These are phyloP conservation scores for Talaromyces ruber DNA, from an alignment of 495 filamentous ascomycete genomes.

Conservation along the genomic window DNA sequence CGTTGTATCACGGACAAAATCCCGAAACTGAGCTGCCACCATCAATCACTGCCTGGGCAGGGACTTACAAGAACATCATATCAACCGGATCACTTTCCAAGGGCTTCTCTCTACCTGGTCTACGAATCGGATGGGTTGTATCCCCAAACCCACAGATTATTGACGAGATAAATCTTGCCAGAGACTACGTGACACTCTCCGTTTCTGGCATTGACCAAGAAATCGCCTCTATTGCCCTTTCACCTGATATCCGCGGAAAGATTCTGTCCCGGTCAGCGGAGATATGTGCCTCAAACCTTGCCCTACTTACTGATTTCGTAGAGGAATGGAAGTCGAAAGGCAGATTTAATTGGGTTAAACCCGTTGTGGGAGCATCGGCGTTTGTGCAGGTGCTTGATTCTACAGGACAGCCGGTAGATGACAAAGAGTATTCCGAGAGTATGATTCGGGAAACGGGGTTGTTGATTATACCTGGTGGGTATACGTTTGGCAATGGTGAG, in stretches of 20 bases:
- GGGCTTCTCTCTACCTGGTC: slow-evolving; percentile 62
- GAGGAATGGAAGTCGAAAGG: neutral
- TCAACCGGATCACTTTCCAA: slow-evolving; percentile 69
- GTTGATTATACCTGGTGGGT: neutral
- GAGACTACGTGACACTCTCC: slow-evolving; percentile 67
- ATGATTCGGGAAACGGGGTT: neutral
- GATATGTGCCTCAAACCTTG: neutral
- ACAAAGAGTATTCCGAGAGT: neutral
- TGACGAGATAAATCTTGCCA: slow-evolving; percentile 42
- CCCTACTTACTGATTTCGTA: neutral
- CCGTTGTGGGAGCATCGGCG: neutral
- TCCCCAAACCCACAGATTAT: slow-evolving; percentile 46
- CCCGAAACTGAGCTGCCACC: slow-evolving; percentile 42
- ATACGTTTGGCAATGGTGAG: neutral
- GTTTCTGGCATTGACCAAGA: slow-evolving; percentile 63
- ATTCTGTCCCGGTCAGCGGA: neutral
- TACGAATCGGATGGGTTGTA: slow-evolving; percentile 65
- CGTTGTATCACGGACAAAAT: slow-evolving; percentile 56
- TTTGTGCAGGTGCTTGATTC: neutral
- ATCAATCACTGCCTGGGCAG: slow-evolving; percentile 49
- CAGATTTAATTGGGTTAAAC: neutral
- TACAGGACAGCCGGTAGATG: neutral
- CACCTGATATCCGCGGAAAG: neutral
- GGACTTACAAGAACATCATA: slow-evolving; percentile 46
- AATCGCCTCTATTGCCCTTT: slow-evolving; percentile 56